Evolutionary conservation across 2,329 filamentous ascomycete species (phyloP), one percentile per base, ranked within the genome.

Genomic region (Fusarium floridanum): DNA sequence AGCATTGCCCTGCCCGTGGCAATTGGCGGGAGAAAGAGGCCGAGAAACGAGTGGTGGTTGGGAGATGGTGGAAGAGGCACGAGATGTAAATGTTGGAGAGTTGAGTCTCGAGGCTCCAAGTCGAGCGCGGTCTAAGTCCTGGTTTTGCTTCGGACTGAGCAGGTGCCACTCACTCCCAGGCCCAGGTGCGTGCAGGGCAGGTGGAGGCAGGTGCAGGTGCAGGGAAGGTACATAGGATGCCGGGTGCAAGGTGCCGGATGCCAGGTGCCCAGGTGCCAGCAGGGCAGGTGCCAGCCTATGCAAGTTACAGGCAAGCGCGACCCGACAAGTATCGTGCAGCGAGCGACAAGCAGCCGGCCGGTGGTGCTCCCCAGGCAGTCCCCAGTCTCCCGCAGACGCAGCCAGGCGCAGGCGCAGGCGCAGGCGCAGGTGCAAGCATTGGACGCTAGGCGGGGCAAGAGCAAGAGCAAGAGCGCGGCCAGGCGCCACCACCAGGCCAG

Each of bases 1-100:
- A 83, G 72, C 82, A 84, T 84, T 79, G 82, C 82, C 81, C 77
- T 81, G 77, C 79, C 76, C 72, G 74, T 78, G 80, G 79, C 81
- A 81, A 83, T 82, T 82, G 81, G 76, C 75, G 76, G 78, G 60
- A 65, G 67, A 67, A 65, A 68, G 48, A 60, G 62, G 62, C 59
- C 57, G 64, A 61, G 71, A 79, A 76, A 77, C 75, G 78, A 77
- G 73, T 74, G 70, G 74, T 74, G 76, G 72, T 67, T 68, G 77
- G 64, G 68, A 69, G 71, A 57, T 64, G 64, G 72, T 45, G 65
- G 64, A 69, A 76, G 67, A 78, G 66, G 74, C 76, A 76, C 71
- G 69, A 78, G 73, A 76, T 77, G 76, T 68, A 71, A 70, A 75
- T 78, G 71, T 72, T 75, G 71, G 37, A 76, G 71, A 69, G 70